Evolutionary conservation across 495 filamentous ascomycete genomes (phyloP).

Genomic region (Podospora pseudopauciseta): DNA sequence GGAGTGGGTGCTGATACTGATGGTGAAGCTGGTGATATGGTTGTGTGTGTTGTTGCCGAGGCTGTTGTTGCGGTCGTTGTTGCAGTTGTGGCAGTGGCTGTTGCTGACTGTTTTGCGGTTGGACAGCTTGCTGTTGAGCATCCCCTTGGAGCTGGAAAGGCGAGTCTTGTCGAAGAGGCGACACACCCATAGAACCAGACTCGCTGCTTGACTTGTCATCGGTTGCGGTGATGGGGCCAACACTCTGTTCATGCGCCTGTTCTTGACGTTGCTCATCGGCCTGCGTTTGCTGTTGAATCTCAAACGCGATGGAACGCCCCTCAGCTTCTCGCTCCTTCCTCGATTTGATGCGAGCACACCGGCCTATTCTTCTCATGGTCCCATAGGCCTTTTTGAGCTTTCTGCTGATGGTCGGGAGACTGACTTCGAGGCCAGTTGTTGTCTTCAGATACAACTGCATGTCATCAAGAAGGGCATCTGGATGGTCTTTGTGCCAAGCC

Average conservation of each 20-base stretch:
- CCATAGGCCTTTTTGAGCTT: constrained; percentile 14
- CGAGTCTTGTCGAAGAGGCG: background rate
- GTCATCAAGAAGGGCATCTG: constrained; percentile 29
- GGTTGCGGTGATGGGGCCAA: background rate
- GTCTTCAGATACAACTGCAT: constrained; percentile 29
- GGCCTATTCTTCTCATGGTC: constrained; percentile 6
- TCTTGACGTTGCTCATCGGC: background rate
- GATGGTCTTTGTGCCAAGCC: constrained; percentile 28
- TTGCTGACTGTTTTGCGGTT: background rate
- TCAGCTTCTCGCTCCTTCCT: constrained; percentile 20
- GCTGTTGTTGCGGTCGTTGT: background rate
- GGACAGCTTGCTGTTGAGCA: background rate
- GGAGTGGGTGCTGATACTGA: background rate
- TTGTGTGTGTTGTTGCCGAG: too few species aligned
- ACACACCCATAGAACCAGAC: background rate
- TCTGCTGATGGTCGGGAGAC: constrained; percentile 24
- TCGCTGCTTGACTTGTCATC: background rate
- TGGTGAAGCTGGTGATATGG: background rate
- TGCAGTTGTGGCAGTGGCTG: background rate
- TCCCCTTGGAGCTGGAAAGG: background rate
- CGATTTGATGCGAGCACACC: constrained; percentile 13
- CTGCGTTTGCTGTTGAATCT: constrained; percentile 1
- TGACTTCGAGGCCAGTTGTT: constrained; percentile 24
- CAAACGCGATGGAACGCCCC: constrained; percentile 15
- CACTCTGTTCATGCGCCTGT: background rate